A percentile compares a stretch with the other conserved stretches of the same genome.
Conservation (phyloP, 495 filamentous ascomycete genomes). For the Delitschia confertaspora region DNA sequence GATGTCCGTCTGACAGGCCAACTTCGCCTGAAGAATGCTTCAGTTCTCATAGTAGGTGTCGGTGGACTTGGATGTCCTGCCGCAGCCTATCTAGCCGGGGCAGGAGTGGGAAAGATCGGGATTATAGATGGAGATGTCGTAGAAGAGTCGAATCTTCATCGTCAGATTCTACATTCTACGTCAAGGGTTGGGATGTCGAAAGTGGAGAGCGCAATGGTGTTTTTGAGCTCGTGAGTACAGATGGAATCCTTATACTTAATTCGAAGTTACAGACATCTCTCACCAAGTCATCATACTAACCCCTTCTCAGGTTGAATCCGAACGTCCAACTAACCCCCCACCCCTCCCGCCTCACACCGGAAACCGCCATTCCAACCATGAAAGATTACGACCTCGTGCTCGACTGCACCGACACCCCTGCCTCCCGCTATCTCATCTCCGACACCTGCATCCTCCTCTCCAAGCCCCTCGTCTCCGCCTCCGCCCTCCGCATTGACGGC, state of each 20-base stretch:
- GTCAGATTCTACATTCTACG: conserved; percentile 74
- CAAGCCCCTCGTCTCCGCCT: conserved; percentile 81
- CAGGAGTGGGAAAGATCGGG: conserved; percentile 75
- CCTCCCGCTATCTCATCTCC: conserved; percentile 84
- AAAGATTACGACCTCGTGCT: conserved; percentile 69
- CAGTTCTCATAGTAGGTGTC: conserved; percentile 78
- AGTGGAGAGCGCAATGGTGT: conserved; percentile 66
- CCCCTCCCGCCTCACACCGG: conserved; percentile 49
- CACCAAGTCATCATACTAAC: neutral
- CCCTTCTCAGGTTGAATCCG: conserved; percentile 59
- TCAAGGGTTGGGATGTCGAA: conserved; percentile 66
- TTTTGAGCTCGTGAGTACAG: conserved; percentile 50
- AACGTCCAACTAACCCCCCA: conserved; percentile 54
- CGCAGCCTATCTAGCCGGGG: conserved; percentile 78
- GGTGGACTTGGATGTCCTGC: conserved; percentile 90
- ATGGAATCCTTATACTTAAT: neutral
- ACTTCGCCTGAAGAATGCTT: conserved; percentile 59
- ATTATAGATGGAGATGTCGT: conserved; percentile 82
- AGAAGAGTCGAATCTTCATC: conserved; percentile 84
- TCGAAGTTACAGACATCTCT: neutral
- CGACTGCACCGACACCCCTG: conserved; percentile 90
- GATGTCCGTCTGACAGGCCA: conserved; percentile 49
- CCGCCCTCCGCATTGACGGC: conserved; percentile 75
- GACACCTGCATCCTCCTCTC: conserved; percentile 71
- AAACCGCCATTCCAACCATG: conserved; percentile 57